Conservation (phyloP, 2,329 filamentous ascomycete genomes). For the Thielaviopsis punctulata region DNA sequence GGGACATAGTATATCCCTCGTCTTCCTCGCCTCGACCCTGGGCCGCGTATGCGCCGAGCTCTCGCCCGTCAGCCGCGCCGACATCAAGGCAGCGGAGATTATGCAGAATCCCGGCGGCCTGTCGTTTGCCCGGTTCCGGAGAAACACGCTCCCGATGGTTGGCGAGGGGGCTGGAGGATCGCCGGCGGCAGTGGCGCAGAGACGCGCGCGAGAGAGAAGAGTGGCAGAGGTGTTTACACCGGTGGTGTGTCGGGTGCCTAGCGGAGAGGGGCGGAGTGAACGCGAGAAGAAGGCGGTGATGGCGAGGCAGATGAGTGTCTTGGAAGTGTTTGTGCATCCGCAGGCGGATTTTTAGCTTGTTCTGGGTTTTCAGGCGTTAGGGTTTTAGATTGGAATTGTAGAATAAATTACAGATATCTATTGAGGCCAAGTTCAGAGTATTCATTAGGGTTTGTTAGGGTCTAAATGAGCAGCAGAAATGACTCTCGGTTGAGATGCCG, state of each 20-base stretch:
- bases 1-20: conserved; percentile 75
- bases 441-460: no score
- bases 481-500: no score
- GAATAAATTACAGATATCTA: neutral
- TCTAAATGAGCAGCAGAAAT: no score
- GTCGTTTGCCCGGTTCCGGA: conserved; percentile 29
- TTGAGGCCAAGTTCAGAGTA: no score
- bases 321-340: conserved; percentile 47
- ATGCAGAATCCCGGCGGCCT: conserved; percentile 15
- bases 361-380: no score
- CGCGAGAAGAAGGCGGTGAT: conserved; percentile 33
- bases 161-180: conserved; percentile 13
- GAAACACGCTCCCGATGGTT: conserved; percentile 18
- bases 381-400: neutral
- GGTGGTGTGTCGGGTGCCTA: conserved; percentile 38
- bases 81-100: conserved; percentile 9
- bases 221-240: conserved; percentile 49
- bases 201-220: conserved; percentile 40
- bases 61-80: conserved; percentile 16
- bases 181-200: conserved; percentile 24
- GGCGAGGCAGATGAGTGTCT: conserved; percentile 45
- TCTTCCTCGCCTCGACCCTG: conserved; percentile 69
- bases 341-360: conserved; percentile 13
- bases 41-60: conserved; percentile 34
- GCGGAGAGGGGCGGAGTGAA: conserved; percentile 30